Percentiles rank a stretch among this genome's conserved stretches.
These are phyloP conservation scores for Nitzschia sp. DNA, from an alignment of 108 stramenopile species.

Conservation along the genomic window DNA sequence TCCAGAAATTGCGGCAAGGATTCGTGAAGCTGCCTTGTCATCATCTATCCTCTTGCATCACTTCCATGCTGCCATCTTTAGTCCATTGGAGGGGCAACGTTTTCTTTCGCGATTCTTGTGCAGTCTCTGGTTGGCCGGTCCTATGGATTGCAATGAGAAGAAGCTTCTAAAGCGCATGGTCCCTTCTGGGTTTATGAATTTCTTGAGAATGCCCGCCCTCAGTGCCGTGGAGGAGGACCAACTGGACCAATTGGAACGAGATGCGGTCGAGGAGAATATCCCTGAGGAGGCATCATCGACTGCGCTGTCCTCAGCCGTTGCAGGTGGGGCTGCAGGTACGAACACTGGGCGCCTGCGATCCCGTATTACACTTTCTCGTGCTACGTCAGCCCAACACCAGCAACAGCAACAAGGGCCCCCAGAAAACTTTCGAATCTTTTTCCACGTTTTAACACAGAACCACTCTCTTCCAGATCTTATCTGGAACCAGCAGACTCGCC, in stretches of 20 bases:
- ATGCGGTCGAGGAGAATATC: conserved; percentile 37
- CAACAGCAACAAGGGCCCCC: conserved; percentile 21
- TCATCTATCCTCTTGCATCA: conserved; percentile 68
- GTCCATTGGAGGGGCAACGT: conserved; percentile 65
- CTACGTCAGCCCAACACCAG: conserved; percentile 7
- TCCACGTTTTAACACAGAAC: conserved; percentile 71
- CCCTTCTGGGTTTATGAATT: conserved; percentile 65
- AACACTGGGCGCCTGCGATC: conserved; percentile 57
- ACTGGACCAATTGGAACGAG: conserved; percentile 70
- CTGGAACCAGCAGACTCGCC: conserved; percentile 78
- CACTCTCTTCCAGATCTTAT: conserved; percentile 76
- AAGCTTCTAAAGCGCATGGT: conserved; percentile 63
- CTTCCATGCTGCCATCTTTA: conserved; percentile 75
- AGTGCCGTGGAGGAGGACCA: conserved; percentile 65
- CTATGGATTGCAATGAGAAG: conserved; percentile 62
- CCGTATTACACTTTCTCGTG: conserved; percentile 43
- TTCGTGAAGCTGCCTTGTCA: conserved; percentile 66
- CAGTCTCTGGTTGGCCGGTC: conserved; percentile 74
- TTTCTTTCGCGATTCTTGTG: conserved; percentile 77
- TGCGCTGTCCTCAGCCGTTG: neutral
- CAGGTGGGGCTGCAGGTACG: conserved; percentile 44
- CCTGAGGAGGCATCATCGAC: conserved; percentile 14
- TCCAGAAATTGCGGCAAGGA: conserved; percentile 46
- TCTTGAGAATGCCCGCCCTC: conserved; percentile 68
- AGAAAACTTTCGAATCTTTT: conserved; percentile 59